Conservation (phyloP, 768 basidiomycete genomes). For the Leccinum boreale region DNA sequence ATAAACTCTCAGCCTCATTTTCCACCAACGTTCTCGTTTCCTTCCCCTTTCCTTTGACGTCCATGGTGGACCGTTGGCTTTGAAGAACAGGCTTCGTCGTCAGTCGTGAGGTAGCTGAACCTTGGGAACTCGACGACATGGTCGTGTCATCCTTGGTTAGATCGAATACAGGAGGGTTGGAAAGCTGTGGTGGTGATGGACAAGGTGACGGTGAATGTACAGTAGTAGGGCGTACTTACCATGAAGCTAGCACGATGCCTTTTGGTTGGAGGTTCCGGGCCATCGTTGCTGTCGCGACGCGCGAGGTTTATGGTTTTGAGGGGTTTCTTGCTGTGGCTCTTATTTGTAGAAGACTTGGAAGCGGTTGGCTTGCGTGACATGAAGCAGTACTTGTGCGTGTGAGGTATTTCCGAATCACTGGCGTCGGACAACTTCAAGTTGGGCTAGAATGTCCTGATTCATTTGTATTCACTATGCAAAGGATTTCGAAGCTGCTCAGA, state of each 20-base stretch:
- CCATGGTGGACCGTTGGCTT: slow-evolving; percentile 1
- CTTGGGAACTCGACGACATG: slow-evolving; percentile 7
- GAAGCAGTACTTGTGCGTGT: neutral
- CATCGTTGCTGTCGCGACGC: slow-evolving; percentile 9
- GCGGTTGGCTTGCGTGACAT: slow-evolving; percentile 20
- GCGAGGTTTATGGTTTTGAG: slow-evolving; percentile 26
- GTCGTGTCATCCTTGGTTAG: slow-evolving; percentile 13
- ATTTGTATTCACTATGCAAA: too few relatives aligned
- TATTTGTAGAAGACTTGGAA: slow-evolving; percentile 7
- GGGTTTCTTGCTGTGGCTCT: slow-evolving; percentile 6
- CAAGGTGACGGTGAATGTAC: neutral
- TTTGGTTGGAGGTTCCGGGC: slow-evolving; percentile 19
- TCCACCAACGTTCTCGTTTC: neutral
- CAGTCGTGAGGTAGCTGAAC: neutral
- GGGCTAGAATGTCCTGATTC: too few relatives aligned
- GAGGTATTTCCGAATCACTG: too few relatives aligned
- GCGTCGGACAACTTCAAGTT: too few relatives aligned
- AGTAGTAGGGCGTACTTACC: neutral
- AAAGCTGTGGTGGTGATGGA: slow-evolving; percentile 12
- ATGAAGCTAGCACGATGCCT: slow-evolving; percentile 11
- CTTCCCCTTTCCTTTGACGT: slow-evolving; percentile 28
- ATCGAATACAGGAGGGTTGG: slow-evolving; percentile 23
- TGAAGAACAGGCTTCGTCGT: neutral
- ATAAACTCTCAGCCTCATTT: slow-evolving; percentile 40
- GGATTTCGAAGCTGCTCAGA: too few relatives aligned